A percentile compares a stretch with the other conserved stretches of the same genome.
Conservation (phyloP, 2,329 filamentous ascomycete genomes). For the Knufia fluminis region DNA sequence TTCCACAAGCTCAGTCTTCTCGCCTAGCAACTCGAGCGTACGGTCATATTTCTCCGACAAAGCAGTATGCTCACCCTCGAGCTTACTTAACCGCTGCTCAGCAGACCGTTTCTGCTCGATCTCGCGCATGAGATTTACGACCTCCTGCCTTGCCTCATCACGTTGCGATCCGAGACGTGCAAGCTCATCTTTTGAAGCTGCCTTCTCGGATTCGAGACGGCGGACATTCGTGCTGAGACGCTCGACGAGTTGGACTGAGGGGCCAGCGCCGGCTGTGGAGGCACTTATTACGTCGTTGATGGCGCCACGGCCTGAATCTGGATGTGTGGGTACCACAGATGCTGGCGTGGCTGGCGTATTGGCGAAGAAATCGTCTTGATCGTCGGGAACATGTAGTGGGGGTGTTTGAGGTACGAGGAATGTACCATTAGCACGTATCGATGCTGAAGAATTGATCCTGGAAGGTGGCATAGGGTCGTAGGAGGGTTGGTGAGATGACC, state of each 20-base stretch:
- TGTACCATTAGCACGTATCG: constrained; percentile 32
- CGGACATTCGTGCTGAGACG: constrained; percentile 91
- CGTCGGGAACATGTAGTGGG: constrained; percentile 38
- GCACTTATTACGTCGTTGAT: constrained; percentile 80
- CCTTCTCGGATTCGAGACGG: constrained; percentile 82
- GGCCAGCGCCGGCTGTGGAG: constrained; percentile 81
- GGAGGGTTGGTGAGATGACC: constrained; percentile 31
- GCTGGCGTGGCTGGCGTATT: constrained; percentile 26
- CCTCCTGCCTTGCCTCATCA: constrained; percentile 83
- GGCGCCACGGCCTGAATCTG: constrained; percentile 41
- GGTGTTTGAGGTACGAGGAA: constrained; percentile 36
- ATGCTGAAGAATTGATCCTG: constrained; percentile 40
- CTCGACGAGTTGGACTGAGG: constrained; percentile 89
- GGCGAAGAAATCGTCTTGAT: constrained; percentile 39
- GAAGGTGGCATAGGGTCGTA: constrained; percentile 32
- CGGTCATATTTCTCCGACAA: constrained; percentile 77
- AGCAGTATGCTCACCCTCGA: constrained; percentile 60
- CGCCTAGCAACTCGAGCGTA: constrained; percentile 85
- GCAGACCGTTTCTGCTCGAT: constrained; percentile 59
- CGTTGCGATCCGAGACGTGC: constrained; percentile 70
- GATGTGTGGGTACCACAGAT: constrained; percentile 26
- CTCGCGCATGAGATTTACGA: constrained; percentile 84
- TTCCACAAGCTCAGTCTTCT: constrained; percentile 92
- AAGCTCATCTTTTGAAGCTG: constrained; percentile 78
- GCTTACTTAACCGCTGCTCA: constrained; percentile 49